A percentile compares a stretch with the other conserved stretches of the same genome.
Evolutionary conservation across 2,329 filamentous ascomycete genomes (phyloP).

Genomic region (Fusarium proliferatum): DNA sequence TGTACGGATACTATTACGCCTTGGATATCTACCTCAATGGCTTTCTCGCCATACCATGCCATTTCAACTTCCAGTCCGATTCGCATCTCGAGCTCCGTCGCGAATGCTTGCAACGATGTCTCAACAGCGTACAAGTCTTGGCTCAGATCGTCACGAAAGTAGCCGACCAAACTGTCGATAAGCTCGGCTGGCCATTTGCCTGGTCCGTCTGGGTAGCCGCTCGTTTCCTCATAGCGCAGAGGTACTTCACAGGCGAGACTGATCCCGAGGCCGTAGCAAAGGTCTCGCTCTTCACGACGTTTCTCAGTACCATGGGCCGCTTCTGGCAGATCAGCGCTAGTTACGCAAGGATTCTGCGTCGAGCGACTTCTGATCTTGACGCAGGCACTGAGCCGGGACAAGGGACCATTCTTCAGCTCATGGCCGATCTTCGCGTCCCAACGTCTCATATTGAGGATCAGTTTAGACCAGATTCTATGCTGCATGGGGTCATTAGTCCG

Average conservation of each 20-base stretch:
- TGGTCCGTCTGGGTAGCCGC: background rate
- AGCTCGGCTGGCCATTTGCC: background rate
- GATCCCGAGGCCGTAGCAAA: accelerated
- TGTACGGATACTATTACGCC: background rate
- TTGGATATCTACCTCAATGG: background rate
- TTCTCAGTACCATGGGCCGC: background rate
- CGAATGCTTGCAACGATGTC: background rate
- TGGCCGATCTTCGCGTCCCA: background rate
- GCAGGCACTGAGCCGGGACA: accelerated
- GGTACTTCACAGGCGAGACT: accelerated
- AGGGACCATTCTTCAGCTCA: background rate
- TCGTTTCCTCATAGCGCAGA: background rate
- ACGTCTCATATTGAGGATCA: background rate
- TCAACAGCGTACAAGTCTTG: background rate
- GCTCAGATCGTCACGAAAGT: background rate
- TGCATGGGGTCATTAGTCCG: background rate
- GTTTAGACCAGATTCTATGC: background rate
- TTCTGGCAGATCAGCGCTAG: background rate
- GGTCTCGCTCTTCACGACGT: accelerated
- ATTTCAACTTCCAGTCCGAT: background rate
- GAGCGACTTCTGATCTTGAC: background rate
- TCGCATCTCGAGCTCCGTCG: background rate
- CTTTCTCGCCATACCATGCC: background rate
- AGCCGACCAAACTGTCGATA: background rate
- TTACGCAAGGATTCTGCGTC: background rate